Conservation (phyloP, 1,139 yeast genomes). For the Sugiyamaella sp. region DNA sequence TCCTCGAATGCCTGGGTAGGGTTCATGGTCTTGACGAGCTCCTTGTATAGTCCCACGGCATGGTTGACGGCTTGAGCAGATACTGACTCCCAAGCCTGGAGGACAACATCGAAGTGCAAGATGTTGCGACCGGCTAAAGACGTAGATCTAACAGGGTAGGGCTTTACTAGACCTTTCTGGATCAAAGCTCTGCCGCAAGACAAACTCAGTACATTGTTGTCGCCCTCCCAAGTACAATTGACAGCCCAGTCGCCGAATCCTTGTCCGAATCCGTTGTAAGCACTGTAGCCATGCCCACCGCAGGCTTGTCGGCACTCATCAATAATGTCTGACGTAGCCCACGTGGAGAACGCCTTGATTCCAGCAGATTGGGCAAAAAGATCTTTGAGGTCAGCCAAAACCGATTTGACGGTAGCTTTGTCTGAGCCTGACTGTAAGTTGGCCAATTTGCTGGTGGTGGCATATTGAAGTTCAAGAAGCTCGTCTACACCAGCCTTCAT, state of each 20-base stretch:
- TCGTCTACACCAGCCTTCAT: constrained; percentile 72
- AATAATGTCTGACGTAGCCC: constrained; percentile 78
- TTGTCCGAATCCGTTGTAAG: constrained; percentile 87
- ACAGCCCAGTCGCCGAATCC: constrained; percentile 92
- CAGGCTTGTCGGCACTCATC: constrained; percentile 92
- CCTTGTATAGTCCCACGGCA: constrained; percentile 39
- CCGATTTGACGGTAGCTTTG: constrained; percentile 42
- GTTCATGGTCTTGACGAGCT: constrained; percentile 35
- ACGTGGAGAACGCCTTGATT: constrained; percentile 84
- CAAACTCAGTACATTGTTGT: constrained; percentile 81
- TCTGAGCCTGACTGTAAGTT: constrained; percentile 54
- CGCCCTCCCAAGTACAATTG: constrained; percentile 98
- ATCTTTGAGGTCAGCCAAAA: constrained; percentile 69
- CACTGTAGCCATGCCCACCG: constrained; percentile 95
- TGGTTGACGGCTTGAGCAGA: constrained; percentile 43
- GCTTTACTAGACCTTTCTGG: constrained; percentile 39
- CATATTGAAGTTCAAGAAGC: constrained; percentile 39
- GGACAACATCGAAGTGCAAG: constrained; percentile 40
- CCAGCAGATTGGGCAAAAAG: constrained; percentile 87
- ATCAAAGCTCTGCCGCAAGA: constrained; percentile 64
- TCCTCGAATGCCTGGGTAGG: constrained; percentile 48
- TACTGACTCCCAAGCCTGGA: constrained; percentile 48
- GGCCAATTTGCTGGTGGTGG: constrained; percentile 8
- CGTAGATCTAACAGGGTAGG: constrained; percentile 30
- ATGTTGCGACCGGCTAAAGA: constrained; percentile 37